Percentiles rank a stretch among this genome's conserved stretches.
phyloP scores from a whole-genome alignment of 169 alveolate species.

The Ichthyophthirius multifiliis region DNA sequence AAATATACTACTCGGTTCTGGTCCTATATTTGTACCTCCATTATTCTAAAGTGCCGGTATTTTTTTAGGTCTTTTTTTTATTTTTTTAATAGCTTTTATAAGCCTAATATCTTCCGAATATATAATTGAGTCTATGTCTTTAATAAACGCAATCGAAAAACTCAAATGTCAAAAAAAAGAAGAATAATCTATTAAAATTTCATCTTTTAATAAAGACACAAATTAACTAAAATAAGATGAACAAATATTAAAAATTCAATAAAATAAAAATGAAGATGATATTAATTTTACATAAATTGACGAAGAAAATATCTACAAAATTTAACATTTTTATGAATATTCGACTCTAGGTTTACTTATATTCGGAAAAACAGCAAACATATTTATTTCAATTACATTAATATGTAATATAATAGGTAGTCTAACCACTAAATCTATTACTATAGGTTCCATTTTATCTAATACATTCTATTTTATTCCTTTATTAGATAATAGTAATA shows the following conservation, averaged over 20 bases:
- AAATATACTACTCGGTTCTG: slow-evolving; percentile 8
- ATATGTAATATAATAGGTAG: neutral
- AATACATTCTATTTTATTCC: neutral
- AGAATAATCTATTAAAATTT: too few species aligned
- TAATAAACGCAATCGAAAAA: neutral
- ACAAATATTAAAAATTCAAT: too few species aligned
- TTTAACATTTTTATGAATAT: neutral
- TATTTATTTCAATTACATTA: neutral
- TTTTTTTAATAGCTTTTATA: neutral
- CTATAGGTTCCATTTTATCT: neutral
- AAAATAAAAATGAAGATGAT: too few species aligned
- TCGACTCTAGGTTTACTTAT: neutral
- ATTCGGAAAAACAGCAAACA: neutral
- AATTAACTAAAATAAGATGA: too few species aligned
- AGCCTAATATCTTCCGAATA: neutral
- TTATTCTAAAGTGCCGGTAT: neutral
- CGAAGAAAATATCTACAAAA: neutral
- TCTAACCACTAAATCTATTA: neutral
- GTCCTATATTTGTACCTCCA: slow-evolving; percentile 8
- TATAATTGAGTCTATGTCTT: neutral
- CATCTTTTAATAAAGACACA: too few species aligned
- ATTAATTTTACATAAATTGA: too few species aligned
- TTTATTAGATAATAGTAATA: neutral
- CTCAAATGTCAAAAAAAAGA: neutral
- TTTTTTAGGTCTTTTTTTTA: neutral